Conservation (phyloP, 1,284 basidiomycete genomes). For the Apiotrichum montevideense region DNA sequence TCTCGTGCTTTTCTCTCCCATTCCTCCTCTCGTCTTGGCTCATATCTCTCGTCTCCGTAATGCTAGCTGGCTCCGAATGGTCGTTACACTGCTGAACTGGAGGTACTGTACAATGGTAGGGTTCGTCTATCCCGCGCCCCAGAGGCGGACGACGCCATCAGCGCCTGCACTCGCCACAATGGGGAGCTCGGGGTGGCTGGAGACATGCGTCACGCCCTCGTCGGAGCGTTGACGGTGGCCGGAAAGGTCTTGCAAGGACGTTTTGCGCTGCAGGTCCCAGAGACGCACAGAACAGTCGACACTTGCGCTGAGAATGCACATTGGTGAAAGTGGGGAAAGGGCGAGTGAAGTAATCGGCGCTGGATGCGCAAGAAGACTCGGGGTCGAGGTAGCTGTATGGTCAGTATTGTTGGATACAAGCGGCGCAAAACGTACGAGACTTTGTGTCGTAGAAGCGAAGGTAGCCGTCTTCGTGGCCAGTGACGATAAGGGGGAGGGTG, state of each 20-base stretch:
- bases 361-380: slow-evolving; percentile 82
- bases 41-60: not conserved
- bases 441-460: slow-evolving; percentile 81
- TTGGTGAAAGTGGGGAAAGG: slow-evolving; percentile 65
- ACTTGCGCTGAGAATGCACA: slow-evolving; percentile 75
- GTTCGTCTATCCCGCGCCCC: slow-evolving; percentile 26
- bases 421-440: slow-evolving; percentile 45
- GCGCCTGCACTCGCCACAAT: slow-evolving; percentile 89
- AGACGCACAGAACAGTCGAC: slow-evolving; percentile 92
- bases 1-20: not conserved
- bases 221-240: slow-evolving; percentile 75
- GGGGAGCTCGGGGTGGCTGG: slow-evolving; percentile 64
- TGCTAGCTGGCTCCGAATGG: not conserved
- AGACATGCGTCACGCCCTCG: slow-evolving; percentile 69
- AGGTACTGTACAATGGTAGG: not conserved
- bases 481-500: slow-evolving; percentile 77
- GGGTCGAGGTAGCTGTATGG: slow-evolving; percentile 61
- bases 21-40: not conserved
- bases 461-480: slow-evolving; percentile 89
- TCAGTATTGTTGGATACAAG: not conserved
- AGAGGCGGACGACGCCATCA: slow-evolving; percentile 90
- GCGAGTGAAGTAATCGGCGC: slow-evolving; percentile 86
- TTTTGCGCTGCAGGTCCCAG: slow-evolving; percentile 69
- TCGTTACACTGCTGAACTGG: not conserved
- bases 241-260: slow-evolving; percentile 82